Percentiles rank a stretch among this genome's conserved stretches.
phyloP scores from a whole-genome alignment of 2,329 filamentous ascomycete species.

The Claviceps quebecensis region DNA sequence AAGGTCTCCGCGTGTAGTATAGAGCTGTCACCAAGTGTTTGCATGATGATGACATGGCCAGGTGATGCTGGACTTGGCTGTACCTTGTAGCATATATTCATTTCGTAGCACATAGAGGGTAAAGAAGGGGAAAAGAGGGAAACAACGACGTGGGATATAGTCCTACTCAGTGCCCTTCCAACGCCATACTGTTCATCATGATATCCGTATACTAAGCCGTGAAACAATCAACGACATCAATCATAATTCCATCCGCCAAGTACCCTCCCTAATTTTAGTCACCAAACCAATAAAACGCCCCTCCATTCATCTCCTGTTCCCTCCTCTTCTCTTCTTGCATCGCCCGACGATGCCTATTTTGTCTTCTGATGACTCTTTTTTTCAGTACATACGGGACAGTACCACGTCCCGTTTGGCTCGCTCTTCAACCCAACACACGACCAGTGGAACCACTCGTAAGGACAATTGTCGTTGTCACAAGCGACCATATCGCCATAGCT shows the following conservation, averaged over 20 bases:
- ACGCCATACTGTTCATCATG: not conserved
- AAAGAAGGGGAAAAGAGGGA: not conserved
- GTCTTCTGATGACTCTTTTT: conserved; percentile 33
- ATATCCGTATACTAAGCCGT: not conserved
- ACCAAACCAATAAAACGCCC: no score
- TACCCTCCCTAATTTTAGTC: no score
- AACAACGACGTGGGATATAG: not conserved
- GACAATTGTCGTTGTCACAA: conserved; percentile 71
- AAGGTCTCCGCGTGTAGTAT: no score
- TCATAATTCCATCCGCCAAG: not conserved
- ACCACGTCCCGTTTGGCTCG: conserved; percentile 55
- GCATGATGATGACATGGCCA: no score
- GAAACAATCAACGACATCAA: not conserved
- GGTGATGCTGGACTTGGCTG: no score
- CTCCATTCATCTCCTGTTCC: no score
- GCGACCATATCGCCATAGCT: conserved; percentile 83
- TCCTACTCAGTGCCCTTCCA: not conserved
- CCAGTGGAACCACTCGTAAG: conserved; percentile 84
- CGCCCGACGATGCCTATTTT: conserved; percentile 11
- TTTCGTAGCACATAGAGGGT: no score
- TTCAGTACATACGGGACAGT: conserved; percentile 47
- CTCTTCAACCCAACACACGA: conserved; percentile 54
- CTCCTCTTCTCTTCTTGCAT: no score
- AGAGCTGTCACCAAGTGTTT: no score
- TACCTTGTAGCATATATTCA: no score